Conservation (phyloP, 2,329 filamentous ascomycete genomes). For the Penicillium sumatraense region DNA sequence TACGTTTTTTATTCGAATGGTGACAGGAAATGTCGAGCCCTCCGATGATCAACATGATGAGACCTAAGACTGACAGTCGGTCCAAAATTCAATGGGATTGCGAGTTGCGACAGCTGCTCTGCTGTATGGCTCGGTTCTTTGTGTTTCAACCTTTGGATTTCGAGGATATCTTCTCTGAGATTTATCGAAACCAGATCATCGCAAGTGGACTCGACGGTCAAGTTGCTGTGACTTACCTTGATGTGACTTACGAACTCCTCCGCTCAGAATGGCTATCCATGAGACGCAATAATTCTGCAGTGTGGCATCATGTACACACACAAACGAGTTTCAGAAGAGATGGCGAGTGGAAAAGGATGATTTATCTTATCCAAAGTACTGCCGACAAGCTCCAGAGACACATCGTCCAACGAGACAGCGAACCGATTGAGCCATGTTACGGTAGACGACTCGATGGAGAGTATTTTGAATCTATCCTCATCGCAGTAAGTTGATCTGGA, state of each 20-base stretch:
- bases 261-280: conserved; percentile 31
- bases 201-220: conserved; percentile 26
- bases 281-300: conserved; percentile 8
- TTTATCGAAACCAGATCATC: conserved; percentile 26
- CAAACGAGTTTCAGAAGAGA: conserved; percentile 21
- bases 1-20: too few relatives aligned
- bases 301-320: conserved; percentile 31
- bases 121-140: conserved; percentile 33
- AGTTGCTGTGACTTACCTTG: conserved; percentile 11
- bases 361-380: conserved; percentile 17
- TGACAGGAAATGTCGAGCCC: background rate
- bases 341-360: conserved; percentile 17
- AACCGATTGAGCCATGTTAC: background rate
- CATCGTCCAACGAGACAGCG: conserved; percentile 1
- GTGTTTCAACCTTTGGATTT: conserved; percentile 8
- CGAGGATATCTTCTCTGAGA: conserved; percentile 30
- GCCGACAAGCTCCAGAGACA: conserved; percentile 8
- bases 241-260: conserved; percentile 11
- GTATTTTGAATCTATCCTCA: background rate
- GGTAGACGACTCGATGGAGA: background rate
- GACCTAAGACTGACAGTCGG: background rate
- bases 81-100: conserved; percentile 20
- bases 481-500: conserved; percentile 3
- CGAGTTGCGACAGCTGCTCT: conserved; percentile 25
- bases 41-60: background rate